Evolutionary conservation across 139 green algal genomes (phyloP).

Genomic region (Coelastrella sp.): DNA sequence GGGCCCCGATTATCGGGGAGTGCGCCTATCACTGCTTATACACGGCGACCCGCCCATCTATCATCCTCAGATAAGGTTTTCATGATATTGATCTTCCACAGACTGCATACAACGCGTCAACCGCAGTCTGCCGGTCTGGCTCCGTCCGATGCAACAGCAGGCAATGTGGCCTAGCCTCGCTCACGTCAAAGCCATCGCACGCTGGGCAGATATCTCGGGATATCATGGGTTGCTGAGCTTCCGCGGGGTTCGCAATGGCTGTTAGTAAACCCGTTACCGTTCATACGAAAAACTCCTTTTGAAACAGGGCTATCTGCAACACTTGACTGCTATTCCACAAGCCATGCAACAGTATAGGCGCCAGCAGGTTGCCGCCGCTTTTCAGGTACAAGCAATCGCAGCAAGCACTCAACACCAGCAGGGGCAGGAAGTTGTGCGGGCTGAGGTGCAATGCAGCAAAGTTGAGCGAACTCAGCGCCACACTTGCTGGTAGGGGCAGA

Average conservation of each 20-base stretch:
- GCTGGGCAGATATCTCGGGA: too few species aligned
- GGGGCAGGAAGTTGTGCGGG: constrained; percentile 49
- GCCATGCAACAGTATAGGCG: constrained; percentile 59
- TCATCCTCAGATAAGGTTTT: too few species aligned
- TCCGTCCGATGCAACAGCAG: neutral
- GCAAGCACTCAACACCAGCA: constrained; percentile 46
- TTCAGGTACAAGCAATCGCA: constrained; percentile 64
- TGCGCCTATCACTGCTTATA: too few species aligned
- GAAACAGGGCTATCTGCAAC: constrained; percentile 50
- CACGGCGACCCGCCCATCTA: too few species aligned
- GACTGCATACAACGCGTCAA: too few species aligned
- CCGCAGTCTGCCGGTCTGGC: neutral
- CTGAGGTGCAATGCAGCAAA: constrained; percentile 65
- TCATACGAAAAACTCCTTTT: constrained; percentile 66
- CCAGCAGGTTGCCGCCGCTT: constrained; percentile 50
- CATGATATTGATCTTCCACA: too few species aligned
- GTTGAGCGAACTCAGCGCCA: constrained; percentile 51
- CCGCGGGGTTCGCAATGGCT: neutral
- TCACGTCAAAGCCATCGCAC: neutral
- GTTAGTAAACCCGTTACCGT: neutral
- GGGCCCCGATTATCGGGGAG: too few species aligned
- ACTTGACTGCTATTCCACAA: constrained; percentile 64
- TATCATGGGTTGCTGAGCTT: too few species aligned
- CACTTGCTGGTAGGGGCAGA: constrained; percentile 54
- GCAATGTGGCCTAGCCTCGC: neutral